A percentile compares a stretch with the other conserved stretches of the same genome.
These are phyloP conservation scores for Hygrocybe punicea DNA, from an alignment of 768 basidiomycete species.

Conservation along the genomic window DNA sequence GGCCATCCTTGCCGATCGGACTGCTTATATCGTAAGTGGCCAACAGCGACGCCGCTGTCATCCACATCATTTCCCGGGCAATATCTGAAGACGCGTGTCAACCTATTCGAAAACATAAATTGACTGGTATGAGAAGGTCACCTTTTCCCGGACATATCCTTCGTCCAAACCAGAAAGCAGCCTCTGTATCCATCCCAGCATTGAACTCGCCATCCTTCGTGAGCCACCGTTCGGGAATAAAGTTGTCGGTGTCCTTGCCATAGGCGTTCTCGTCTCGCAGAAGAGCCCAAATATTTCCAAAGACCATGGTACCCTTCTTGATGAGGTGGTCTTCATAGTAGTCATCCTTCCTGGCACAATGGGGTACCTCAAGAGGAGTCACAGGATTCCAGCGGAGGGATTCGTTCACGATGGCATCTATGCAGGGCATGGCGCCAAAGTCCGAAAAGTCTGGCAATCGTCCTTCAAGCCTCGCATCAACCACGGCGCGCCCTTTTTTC, in stretches of 20 bases:
- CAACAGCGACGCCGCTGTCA: slow-evolving; percentile 7
- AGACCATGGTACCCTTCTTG: slow-evolving; percentile 33
- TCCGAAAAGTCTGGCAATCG: slow-evolving; percentile 29
- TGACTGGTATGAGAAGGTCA: neutral
- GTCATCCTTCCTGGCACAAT: slow-evolving; percentile 30
- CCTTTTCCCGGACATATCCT: slow-evolving; percentile 27
- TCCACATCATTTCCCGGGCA: slow-evolving; percentile 5
- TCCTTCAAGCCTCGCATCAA: slow-evolving; percentile 25
- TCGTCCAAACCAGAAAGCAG: slow-evolving; percentile 21
- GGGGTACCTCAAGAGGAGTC: slow-evolving; percentile 17
- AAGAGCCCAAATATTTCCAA: slow-evolving; percentile 28
- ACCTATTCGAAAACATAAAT: neutral
- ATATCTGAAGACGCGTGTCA: neutral
- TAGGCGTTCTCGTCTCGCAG: neutral
- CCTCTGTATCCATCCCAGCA: slow-evolving; percentile 11
- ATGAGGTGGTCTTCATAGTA: slow-evolving; percentile 33
- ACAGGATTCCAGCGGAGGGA: slow-evolving; percentile 13
- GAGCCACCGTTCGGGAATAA: slow-evolving; percentile 14
- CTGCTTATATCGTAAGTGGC: slow-evolving; percentile 2
- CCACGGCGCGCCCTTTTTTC: slow-evolving; percentile 23
- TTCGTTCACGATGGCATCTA: slow-evolving; percentile 11
- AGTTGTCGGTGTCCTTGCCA: slow-evolving; percentile 13
- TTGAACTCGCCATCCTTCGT: slow-evolving; percentile 3
- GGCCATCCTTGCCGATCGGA: neutral
- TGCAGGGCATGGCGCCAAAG: slow-evolving; percentile 11